Percentiles rank a stretch among this genome's conserved stretches.
These are phyloP conservation scores for Prunus armeniaca DNA, from an alignment of 306 rosid genomes.

Conservation along the genomic window DNA sequence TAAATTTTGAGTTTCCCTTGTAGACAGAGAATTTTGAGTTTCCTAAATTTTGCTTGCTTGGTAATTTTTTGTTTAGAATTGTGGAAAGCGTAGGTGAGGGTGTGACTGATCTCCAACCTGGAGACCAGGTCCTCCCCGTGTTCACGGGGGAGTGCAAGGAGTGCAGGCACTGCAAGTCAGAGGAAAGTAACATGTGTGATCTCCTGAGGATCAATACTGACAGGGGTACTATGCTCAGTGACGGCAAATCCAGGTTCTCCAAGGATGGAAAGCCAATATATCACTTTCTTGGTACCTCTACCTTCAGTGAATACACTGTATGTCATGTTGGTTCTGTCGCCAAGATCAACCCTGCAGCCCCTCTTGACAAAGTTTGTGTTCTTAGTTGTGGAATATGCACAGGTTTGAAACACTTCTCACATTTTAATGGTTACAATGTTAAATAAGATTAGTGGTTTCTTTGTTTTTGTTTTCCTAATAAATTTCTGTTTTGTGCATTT, in stretches of 20 bases:
- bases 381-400: conserved; percentile 94
- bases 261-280: conserved; percentile 65
- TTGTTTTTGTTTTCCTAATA: background rate
- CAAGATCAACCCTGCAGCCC: conserved; percentile 81
- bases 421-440: background rate
- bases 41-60: background rate
- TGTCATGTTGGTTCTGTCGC: conserved; percentile 72
- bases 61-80: conserved; percentile 16
- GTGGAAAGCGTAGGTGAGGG: conserved; percentile 94
- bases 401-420: conserved; percentile 35
- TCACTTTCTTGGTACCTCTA: conserved; percentile 89
- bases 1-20: background rate
- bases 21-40: background rate
- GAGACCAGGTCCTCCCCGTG: conserved; percentile 86
- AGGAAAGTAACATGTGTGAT: conserved; percentile 95
- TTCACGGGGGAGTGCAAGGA: conserved; percentile 93
- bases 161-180: conserved; percentile 77
- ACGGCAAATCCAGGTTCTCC: conserved; percentile 63
- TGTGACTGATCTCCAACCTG: conserved; percentile 69
- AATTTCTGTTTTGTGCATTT: conserved; percentile 1
- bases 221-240: conserved; percentile 67
- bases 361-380: conserved; percentile 86
- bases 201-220: conserved; percentile 87
- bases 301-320: conserved; percentile 86
- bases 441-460: background rate